Evolutionary conservation across 225 moss, liverwort and hornwort genomes (phyloP).

Genomic region (Bryum argenteum): DNA sequence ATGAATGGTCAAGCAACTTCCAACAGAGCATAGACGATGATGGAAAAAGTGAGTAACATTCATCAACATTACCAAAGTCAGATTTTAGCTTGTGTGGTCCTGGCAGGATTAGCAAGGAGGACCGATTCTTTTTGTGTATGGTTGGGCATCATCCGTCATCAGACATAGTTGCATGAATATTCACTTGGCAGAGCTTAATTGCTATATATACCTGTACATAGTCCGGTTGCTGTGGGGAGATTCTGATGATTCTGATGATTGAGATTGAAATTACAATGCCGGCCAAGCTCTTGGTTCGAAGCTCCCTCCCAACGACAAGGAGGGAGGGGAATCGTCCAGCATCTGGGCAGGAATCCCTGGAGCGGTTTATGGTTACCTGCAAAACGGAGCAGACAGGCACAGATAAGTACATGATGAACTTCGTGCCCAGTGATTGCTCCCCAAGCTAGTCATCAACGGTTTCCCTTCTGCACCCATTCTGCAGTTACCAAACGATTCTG

Average conservation of each 20-base stretch:
- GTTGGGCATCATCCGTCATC: constrained; percentile 11
- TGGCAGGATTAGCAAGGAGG: too few relatives aligned
- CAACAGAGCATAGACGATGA: neutral
- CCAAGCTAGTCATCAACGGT: neutral
- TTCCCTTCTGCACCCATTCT: neutral
- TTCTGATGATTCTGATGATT: constrained; percentile 10
- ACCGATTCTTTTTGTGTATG: neutral
- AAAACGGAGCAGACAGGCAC: neutral
- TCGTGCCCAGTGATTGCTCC: constrained; percentile 4
- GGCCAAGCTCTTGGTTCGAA: neutral
- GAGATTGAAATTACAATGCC: neutral
- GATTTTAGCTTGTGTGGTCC: too few relatives aligned
- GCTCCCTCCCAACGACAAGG: constrained; percentile 22
- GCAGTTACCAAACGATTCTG: too few relatives aligned
- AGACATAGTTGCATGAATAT: neutral
- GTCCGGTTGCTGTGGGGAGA: neutral
- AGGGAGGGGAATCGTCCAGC: neutral
- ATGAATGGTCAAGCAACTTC: neutral
- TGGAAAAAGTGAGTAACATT: constrained; percentile 3
- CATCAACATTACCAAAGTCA: too few relatives aligned
- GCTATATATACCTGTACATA: neutral
- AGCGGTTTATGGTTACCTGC: constrained; percentile 14
- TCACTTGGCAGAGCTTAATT: constrained; percentile 1
- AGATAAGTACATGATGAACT: constrained; percentile 24
- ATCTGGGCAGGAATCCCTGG: constrained; percentile 27